Conservation (phyloP, 2,329 filamentous ascomycete genomes). For the Pseudogymnoascus sp. region DNA sequence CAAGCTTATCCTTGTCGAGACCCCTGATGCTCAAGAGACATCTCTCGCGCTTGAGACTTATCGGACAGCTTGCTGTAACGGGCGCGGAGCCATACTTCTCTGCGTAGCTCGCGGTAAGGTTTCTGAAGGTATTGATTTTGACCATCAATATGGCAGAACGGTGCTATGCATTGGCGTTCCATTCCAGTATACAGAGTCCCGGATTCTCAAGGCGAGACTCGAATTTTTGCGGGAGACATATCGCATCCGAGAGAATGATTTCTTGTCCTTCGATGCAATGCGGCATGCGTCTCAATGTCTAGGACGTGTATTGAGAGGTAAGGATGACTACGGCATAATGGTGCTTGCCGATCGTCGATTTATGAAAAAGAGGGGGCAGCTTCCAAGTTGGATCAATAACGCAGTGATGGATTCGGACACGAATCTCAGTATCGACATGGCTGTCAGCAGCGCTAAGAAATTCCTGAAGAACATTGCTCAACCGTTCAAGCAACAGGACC, state of each 20-base stretch:
- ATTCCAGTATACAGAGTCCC: slow-evolving; percentile 97
- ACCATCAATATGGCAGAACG: slow-evolving; percentile 94
- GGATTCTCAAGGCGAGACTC: slow-evolving; percentile 89
- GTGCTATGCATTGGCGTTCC: slow-evolving; percentile 95
- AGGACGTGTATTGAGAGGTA: slow-evolving; percentile 86
- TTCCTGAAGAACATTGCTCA: slow-evolving; percentile 90
- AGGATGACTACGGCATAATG: slow-evolving; percentile 99
- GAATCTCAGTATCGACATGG: slow-evolving; percentile 93
- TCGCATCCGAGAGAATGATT: slow-evolving; percentile 93
- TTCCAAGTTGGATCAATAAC: slow-evolving; percentile 95
- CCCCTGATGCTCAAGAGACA: slow-evolving; percentile 93
- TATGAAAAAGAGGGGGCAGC: slow-evolving; percentile 79
- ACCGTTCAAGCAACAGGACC: slow-evolving; percentile 73
- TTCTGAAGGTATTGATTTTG: slow-evolving; percentile 96
- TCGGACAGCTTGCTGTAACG: slow-evolving; percentile 94
- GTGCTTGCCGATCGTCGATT: slow-evolving; percentile 91
- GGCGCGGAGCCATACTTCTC: slow-evolving; percentile 82
- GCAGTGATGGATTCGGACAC: slow-evolving; percentile 77
- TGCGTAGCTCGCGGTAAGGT: slow-evolving; percentile 97
- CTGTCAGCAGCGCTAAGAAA: slow-evolving; percentile 77
- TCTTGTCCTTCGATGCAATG: slow-evolving; percentile 98
- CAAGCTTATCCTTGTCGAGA: slow-evolving; percentile 96
- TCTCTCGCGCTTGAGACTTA: slow-evolving; percentile 94
- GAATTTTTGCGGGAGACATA: slow-evolving; percentile 97
- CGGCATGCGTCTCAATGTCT: slow-evolving; percentile 96